A percentile compares a stretch with the other conserved stretches of the same genome.
These are phyloP conservation scores for Fusarium scirpi DNA, from an alignment of 2,329 filamentous ascomycete genomes.

Conservation along the genomic window DNA sequence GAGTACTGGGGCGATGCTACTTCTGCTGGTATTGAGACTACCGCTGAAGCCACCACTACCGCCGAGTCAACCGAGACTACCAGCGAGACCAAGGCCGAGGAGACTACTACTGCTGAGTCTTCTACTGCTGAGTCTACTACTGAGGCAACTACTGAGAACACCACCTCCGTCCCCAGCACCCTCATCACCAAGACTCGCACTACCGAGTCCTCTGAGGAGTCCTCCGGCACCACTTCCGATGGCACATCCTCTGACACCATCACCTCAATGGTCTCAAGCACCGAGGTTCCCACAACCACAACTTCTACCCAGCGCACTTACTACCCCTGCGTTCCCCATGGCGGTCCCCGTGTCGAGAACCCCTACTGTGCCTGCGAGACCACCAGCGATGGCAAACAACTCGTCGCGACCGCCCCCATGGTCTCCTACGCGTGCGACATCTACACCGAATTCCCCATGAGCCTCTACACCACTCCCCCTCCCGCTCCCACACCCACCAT, in stretches of 20 bases:
- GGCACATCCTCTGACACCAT: conserved; percentile 1
- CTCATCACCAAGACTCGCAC: conserved; percentile 20
- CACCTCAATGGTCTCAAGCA: background rate
- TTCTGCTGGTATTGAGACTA: background rate
- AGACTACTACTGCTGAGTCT: background rate
- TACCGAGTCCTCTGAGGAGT: background rate
- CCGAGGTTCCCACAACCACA: background rate
- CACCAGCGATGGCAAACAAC: background rate
- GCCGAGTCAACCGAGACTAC: background rate
- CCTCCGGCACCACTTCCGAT: background rate
- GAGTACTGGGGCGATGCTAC: background rate
- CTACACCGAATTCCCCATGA: conserved; percentile 15
- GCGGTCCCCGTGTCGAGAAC: background rate
- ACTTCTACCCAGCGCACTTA: conserved; percentile 2
- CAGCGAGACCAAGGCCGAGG: background rate
- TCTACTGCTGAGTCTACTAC: background rate
- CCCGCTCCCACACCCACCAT: background rate
- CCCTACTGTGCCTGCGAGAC: conserved; percentile 20
- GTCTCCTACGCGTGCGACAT: background rate
- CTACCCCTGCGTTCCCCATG: conserved; percentile 4
- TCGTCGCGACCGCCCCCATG: conserved; percentile 5
- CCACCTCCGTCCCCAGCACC: background rate
- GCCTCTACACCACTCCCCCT: conserved; percentile 3
- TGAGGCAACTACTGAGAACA: background rate
- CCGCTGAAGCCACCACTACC: background rate